A percentile compares a stretch with the other conserved stretches of the same genome.
Conservation (phyloP, 805 yeast genomes). For the Yarrowia bubula region DNA sequence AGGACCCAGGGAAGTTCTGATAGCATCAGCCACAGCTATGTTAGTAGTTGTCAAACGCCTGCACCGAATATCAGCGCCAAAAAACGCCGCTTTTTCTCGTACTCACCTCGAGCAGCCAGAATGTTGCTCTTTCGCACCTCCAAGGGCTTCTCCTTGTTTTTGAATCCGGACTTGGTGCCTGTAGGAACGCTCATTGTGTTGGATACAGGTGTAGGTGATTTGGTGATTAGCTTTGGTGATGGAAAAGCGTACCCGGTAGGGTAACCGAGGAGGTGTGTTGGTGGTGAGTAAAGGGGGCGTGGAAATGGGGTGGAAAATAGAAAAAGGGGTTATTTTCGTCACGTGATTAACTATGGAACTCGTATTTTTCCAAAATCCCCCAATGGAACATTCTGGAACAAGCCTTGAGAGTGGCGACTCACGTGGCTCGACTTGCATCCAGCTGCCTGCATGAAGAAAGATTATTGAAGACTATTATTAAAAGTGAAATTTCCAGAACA, state of each 20-base stretch:
- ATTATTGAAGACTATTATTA: neutral
- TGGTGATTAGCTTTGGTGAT: slow-evolving; percentile 25
- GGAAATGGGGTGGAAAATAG: too few relatives aligned
- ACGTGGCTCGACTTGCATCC: slow-evolving; percentile 6
- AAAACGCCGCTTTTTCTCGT: neutral
- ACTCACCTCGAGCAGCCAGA: slow-evolving; percentile 67
- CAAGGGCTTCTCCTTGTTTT: slow-evolving; percentile 90
- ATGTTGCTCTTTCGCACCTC: slow-evolving; percentile 89
- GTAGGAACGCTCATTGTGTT: slow-evolving; percentile 27
- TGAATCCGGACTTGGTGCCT: slow-evolving; percentile 46
- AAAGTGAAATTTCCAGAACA: neutral
- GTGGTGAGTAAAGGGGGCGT: too few relatives aligned
- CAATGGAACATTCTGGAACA: slow-evolving; percentile 18
- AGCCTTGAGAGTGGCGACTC: neutral
- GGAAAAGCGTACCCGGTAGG: slow-evolving; percentile 26
- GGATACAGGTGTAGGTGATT: slow-evolving; percentile 41
- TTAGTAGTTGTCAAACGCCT: neutral
- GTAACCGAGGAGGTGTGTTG: slow-evolving; percentile 1
- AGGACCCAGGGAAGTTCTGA: slow-evolving; percentile 94
- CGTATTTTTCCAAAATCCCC: too few relatives aligned
- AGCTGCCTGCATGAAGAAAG: neutral
- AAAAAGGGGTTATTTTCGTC: neutral
- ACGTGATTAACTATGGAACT: neutral
- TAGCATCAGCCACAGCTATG: slow-evolving; percentile 86
- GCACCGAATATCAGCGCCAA: neutral